These are phyloP conservation scores for Aspergillus novoparasiticus DNA, from an alignment of 2,329 filamentous ascomycete genomes.

Conservation along the genomic window DNA sequence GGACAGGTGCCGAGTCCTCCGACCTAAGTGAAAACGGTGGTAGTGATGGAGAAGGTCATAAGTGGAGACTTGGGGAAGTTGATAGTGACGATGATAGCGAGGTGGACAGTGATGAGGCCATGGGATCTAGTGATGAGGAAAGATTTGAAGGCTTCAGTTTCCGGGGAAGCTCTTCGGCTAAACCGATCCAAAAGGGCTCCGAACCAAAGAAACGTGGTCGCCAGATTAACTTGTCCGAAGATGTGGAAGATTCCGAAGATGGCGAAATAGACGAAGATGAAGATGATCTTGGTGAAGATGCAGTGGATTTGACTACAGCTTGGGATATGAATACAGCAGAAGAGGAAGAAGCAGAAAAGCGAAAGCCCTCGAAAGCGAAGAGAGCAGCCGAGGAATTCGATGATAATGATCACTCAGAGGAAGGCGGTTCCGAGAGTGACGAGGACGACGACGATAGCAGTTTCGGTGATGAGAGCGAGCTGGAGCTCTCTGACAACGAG, in stretches of 20 bases:
- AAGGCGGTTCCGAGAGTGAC: conserved; percentile 43
- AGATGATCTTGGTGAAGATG: conserved; percentile 65
- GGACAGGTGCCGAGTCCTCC: conserved; percentile 45
- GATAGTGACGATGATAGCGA: conserved; percentile 69
- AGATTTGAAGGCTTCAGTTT: conserved; percentile 77
- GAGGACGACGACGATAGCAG: conserved; percentile 58
- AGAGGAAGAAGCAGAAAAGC: conserved; percentile 42
- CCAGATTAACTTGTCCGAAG: conserved; percentile 55
- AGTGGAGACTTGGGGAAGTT: conserved; percentile 77
- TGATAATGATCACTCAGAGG: conserved; percentile 36
- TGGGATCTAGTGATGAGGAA: conserved; percentile 87
- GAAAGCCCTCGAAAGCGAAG: conserved; percentile 30
- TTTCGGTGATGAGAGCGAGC: conserved; percentile 32
- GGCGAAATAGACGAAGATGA: conserved; percentile 54
- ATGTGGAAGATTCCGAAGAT: conserved; percentile 49
- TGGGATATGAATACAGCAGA: conserved; percentile 56
- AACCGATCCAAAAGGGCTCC: conserved; percentile 34
- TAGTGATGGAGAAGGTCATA: conserved; percentile 82
- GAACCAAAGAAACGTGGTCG: conserved; percentile 28
- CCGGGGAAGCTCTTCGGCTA: conserved; percentile 57
- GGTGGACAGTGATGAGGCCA: conserved; percentile 76
- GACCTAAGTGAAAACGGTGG: conserved; percentile 67
- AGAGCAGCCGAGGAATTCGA: conserved; percentile 32
- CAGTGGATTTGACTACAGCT: conserved; percentile 64
- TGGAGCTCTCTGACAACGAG: conserved; percentile 46